Base-by-base conservation (phyloP, 2,329 filamentous ascomycete genomes). In the Fusarium verrucosum region DNA sequence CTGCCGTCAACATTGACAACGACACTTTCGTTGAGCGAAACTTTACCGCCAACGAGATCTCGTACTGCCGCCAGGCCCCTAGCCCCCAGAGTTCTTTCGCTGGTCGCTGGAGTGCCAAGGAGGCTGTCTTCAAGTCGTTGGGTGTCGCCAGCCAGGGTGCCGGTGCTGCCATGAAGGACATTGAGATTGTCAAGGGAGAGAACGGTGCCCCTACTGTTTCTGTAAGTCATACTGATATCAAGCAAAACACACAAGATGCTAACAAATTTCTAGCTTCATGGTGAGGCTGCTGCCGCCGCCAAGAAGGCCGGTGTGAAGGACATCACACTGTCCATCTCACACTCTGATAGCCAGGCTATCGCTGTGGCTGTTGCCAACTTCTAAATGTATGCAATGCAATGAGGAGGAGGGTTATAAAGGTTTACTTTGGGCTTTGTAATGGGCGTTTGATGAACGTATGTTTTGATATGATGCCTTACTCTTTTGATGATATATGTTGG, bases 61-160 rank as follows among this genome's bases (percentile, higher is more conserved):
- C 86, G 26, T 98, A 99, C 82, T 99, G 96, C 83, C 84, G 85
- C 65, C 87, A 89, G 73, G 89, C 92, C 16, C 81, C 92, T 7
- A 89, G 86, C 74, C 91, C 93, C 2, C 92, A 92, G 75, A 92
- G 94, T 68, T 96, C 92, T 47, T 99, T 97, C 79, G 92, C 94
- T 7, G 95, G 95, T 45, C 89, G 93, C 70, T 99, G 95, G 95
- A 94, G 90, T 72, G 95, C 95, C 32, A 99, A 99, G 83, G 95
- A 99, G 81, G 95, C 95, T 25, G 94, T 99, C 1, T 99, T 99
- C 85, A 99, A 99, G 87, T 93, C 92, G 33, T 84, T 99, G 14
- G 93, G 94, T 68, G 94, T 98, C 13, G 81, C 85, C 70, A 90
- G 94, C 78, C 89, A 91, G 79, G 95, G 95, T 62, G 94, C 91